phyloP scores from a whole-genome alignment of 192 early-diverging fungal species.

The Funneliformis geosporum region DNA sequence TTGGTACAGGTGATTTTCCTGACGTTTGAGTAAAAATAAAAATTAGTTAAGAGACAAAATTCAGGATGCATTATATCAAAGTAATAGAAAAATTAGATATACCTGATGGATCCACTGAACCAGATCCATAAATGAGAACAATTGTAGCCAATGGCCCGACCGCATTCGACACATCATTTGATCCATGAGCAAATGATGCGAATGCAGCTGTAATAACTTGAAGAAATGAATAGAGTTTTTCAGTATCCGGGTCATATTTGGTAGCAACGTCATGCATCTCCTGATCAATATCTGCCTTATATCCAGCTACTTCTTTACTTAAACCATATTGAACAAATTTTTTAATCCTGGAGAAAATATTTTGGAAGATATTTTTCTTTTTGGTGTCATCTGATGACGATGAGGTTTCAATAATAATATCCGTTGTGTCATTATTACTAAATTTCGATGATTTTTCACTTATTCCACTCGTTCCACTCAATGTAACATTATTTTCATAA shows the following conservation, averaged over 20 bases:
- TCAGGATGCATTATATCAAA: too few relatives aligned
- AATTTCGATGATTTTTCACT: too few relatives aligned
- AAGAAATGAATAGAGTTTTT: conserved; percentile 79
- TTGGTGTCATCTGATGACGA: background rate
- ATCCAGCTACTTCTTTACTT: conserved; percentile 37
- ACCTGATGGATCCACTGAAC: conserved; percentile 41
- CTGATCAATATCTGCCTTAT: conserved; percentile 38
- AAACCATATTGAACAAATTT: conserved; percentile 22
- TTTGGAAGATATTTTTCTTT: background rate
- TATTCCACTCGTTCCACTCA: conserved; percentile 8
- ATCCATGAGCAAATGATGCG: conserved; percentile 85
- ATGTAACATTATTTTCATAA: background rate
- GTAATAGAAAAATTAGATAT: conserved; percentile 44
- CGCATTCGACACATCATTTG: conserved; percentile 87
- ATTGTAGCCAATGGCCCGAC: conserved; percentile 78
- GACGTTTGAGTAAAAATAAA: too few relatives aligned
- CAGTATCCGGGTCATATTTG: conserved; percentile 70
- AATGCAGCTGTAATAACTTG: conserved; percentile 80
- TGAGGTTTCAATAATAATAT: background rate
- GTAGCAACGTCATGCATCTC: conserved; percentile 64
- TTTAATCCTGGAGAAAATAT: conserved; percentile 23
- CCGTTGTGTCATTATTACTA: background rate
- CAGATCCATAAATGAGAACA: conserved; percentile 62
- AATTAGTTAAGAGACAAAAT: too few relatives aligned
- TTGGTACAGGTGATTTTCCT: too few relatives aligned